Evolutionary conservation across 768 basidiomycete genomes (phyloP).

Genomic region (Mycena vitilis): DNA sequence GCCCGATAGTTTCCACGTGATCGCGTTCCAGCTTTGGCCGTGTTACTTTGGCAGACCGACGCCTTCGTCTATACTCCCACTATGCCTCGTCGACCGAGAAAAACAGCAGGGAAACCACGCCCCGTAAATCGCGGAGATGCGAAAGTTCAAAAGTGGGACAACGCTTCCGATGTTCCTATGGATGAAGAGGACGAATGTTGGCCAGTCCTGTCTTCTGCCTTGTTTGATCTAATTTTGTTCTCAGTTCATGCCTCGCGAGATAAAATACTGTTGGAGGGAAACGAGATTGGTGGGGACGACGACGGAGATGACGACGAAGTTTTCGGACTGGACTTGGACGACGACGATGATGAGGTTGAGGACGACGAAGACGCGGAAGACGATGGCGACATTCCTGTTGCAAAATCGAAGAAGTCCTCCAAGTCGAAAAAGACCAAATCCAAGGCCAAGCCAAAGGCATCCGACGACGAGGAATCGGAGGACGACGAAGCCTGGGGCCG

Average conservation of each 20-base stretch:
- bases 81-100: conserved; percentile 63
- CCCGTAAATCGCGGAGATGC: conserved; percentile 62
- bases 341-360: conserved; percentile 43
- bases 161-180: conserved; percentile 72
- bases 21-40: too few relatives aligned
- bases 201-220: conserved; percentile 38
- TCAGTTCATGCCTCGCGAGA: conserved; percentile 82
- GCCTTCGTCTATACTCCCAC: not conserved
- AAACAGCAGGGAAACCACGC: conserved; percentile 56
- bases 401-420: conserved; percentile 34
- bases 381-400: conserved; percentile 26
- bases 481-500: conserved; percentile 84
- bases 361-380: conserved; percentile 42
- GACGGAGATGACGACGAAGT: conserved; percentile 53
- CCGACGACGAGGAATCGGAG: conserved; percentile 51
- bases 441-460: conserved; percentile 35
- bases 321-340: conserved; percentile 45
- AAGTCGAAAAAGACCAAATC: conserved; percentile 39
- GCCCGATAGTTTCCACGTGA: too few relatives aligned
- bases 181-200: conserved; percentile 86
- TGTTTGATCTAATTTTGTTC: conserved; percentile 19
- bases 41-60: too few relatives aligned
- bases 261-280: conserved; percentile 80
- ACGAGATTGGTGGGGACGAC: conserved; percentile 52
- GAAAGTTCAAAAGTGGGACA: conserved; percentile 76